Evolutionary conservation across 2,329 filamentous ascomycete species (phyloP).

Genomic region (Cercospora beticola): DNA sequence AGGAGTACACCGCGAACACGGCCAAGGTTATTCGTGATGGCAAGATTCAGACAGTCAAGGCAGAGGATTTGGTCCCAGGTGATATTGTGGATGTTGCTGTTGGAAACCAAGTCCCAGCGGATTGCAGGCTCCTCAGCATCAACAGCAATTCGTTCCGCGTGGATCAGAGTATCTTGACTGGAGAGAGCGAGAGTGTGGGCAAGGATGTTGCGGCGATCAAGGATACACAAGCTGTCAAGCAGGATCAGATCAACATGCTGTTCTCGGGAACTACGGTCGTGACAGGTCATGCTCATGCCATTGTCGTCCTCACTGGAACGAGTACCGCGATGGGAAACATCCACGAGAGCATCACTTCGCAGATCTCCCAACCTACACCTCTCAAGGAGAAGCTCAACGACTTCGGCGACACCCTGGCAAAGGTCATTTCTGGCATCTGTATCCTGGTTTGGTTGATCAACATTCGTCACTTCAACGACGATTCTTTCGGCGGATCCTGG

Average conservation of each 20-base stretch:
- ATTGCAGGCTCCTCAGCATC: conserved; percentile 85
- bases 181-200: conserved; percentile 93
- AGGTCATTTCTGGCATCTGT: conserved; percentile 97
- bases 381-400: conserved; percentile 99
- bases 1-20: conserved; percentile 98
- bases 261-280: conserved; percentile 98
- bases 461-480: conserved; percentile 93
- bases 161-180: conserved; percentile 95
- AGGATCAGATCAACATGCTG: conserved; percentile 96
- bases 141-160: conserved; percentile 97
- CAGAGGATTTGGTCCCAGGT: conserved; percentile 94
- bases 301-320: conserved; percentile 86
- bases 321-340: conserved; percentile 97
- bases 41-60: conserved; percentile 77
- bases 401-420: conserved; percentile 92
- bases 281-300: conserved; percentile 83
- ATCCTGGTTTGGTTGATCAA: conserved; percentile 98
- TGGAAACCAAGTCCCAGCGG: conserved; percentile 89
- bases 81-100: conserved; percentile 86
- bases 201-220: conserved; percentile 72
- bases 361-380: conserved; percentile 96
- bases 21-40: conserved; percentile 90
- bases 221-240: conserved; percentile 85
- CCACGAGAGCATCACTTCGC: conserved; percentile 95
- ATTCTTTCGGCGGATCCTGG: conserved; percentile 81